Conservation (phyloP, 2,329 filamentous ascomycete genomes). For the Hypoxylon sp. region DNA sequence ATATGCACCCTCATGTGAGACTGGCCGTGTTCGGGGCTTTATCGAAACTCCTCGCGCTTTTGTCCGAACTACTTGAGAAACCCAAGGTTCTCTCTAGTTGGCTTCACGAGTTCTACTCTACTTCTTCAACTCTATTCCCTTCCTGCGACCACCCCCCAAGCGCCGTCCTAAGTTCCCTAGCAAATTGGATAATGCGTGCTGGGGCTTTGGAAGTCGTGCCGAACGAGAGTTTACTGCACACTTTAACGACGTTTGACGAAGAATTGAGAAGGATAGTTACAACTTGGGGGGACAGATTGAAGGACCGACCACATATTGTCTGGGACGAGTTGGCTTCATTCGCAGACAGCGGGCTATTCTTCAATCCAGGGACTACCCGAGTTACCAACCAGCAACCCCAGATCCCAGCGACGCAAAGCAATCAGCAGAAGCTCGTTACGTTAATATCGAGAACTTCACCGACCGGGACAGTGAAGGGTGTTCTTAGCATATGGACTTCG, state of each 20-base stretch:
- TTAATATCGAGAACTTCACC: not conserved
- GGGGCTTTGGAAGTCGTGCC: not conserved
- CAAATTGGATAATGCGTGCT: not conserved
- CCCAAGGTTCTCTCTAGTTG: not conserved
- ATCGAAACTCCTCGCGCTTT: not conserved
- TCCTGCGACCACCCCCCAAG: not conserved
- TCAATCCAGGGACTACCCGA: not conserved
- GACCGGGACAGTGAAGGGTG: not conserved
- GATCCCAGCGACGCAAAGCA: not conserved
- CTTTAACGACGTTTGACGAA: not conserved
- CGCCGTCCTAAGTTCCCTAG: not conserved
- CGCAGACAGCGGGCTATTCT: not conserved
- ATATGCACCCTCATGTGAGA: not conserved
- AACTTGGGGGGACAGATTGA: not conserved
- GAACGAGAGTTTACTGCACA: not conserved
- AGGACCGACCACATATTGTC: not conserved
- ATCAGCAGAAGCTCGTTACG: not conserved
- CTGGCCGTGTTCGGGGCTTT: not conserved
- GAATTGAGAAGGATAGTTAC: not conserved
- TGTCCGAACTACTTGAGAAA: not conserved
- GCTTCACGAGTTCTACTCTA: not conserved
- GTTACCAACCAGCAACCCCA: not conserved
- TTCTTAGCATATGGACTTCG: not conserved
- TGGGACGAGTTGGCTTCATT: not conserved
- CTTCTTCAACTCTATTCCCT: no score